Percentiles rank a stretch among this genome's conserved stretches.
These are phyloP conservation scores for Globisporangium spiculum DNA, from an alignment of 352 stramenopile genomes.

Conservation along the genomic window DNA sequence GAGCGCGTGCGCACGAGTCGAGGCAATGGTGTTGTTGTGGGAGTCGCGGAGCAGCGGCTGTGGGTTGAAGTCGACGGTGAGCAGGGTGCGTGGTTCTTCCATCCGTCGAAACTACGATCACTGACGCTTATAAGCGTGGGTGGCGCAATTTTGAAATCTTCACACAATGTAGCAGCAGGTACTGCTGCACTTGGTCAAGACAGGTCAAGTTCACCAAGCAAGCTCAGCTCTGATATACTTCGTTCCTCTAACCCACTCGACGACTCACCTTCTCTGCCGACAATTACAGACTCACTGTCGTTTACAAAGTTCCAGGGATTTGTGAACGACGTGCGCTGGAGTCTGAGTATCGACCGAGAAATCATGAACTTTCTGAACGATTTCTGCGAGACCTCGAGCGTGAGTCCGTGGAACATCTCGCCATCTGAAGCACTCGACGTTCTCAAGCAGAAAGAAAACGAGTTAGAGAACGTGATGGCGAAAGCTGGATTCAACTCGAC, in stretches of 20 bases:
- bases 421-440: conserved; percentile 32
- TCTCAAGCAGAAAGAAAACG: conserved; percentile 16
- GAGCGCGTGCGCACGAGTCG: conserved; percentile 71
- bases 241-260: background rate
- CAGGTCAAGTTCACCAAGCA: background rate
- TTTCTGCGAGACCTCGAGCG: conserved; percentile 47
- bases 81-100: conserved; percentile 74
- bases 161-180: background rate
- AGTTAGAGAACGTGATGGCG: conserved; percentile 2
- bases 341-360: conserved; percentile 33
- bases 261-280: background rate
- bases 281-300: background rate
- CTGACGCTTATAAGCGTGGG: conserved; percentile 26
- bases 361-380: conserved; percentile 45
- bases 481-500: background rate
- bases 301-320: conserved; percentile 27
- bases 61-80: conserved; percentile 86
- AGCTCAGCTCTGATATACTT: background rate
- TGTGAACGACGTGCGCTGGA: conserved; percentile 40
- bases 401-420: conserved; percentile 64
- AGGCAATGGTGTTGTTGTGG: conserved; percentile 70
- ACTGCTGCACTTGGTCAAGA: background rate
- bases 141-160: background rate
- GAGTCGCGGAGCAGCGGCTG: conserved; percentile 49
- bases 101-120: conserved; percentile 57